Evolutionary conservation across 352 stramenopile species (phyloP).

Genomic region (Pythium sp.): DNA sequence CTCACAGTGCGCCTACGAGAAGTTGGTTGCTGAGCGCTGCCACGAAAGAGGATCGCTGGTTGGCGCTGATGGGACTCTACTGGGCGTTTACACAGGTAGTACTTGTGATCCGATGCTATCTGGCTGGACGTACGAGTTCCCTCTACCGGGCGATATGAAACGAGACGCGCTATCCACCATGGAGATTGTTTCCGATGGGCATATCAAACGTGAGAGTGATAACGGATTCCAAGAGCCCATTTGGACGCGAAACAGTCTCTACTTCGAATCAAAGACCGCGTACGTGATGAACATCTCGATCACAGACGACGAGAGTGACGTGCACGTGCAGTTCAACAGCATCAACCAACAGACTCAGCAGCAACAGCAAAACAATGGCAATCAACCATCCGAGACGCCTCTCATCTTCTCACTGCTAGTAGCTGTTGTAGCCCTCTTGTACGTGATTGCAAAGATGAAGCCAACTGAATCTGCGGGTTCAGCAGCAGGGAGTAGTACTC

Average conservation of each 20-base stretch:
- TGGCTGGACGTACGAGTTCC: constrained; percentile 5
- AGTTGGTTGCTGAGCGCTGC: neutral
- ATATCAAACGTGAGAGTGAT: neutral
- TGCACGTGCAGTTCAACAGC: neutral
- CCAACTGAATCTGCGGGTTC: neutral
- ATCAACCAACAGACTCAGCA: neutral
- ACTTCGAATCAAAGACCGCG: neutral
- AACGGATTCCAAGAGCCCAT: neutral
- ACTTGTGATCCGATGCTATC: neutral
- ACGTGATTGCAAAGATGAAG: neutral
- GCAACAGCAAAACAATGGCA: no score
- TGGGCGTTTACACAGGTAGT: no score
- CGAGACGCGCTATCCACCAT: neutral
- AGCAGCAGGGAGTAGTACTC: neutral
- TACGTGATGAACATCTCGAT: neutral
- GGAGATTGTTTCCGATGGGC: neutral
- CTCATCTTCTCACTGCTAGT: neutral
- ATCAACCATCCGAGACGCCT: neutral
- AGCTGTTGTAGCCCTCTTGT: neutral
- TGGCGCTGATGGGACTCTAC: neutral
- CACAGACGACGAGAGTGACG: neutral
- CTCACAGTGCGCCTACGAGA: neutral
- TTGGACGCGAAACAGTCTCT: neutral
- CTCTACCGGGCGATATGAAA: neutral
- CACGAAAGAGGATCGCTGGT: neutral